Evolutionary conservation across 1,284 basidiomycete species (phyloP), one percentile per base, ranked within the genome.

Genomic region (Megacollybia platyphylla): DNA sequence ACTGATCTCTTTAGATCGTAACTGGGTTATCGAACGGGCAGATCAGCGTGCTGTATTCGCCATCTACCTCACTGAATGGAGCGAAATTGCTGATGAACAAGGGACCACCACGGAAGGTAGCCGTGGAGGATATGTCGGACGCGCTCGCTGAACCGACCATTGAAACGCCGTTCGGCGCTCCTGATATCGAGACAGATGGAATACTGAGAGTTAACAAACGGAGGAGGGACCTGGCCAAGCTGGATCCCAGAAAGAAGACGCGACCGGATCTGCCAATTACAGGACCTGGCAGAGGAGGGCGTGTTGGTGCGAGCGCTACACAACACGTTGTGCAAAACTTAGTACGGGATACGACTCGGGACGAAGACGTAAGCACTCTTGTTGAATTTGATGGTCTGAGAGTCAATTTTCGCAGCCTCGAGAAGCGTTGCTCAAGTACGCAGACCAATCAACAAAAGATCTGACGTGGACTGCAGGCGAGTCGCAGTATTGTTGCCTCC

Each of bases 381-480:
- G 47, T 46, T 54, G 52, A 6, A 52, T 51, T 47, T 45, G 40
- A 49, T 28, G 49, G 43, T 49, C 48, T 46, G 50, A 48, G 48
- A 44, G 47, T 48, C 49, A 51, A 40, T 48, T 41, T 51, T 48
- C 55, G 38, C 66, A 97, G 87, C 94, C 94, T 27, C 81, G 94
- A 49, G 92, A 97, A 64, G 94, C 94, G 3, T 65, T 98, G 49
- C 82, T 98, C 70, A 91, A 84, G 63, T 97, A 94, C 55, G 94
- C 93, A 15, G 67, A 81, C 15, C 15, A 67, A 50, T 81, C 81
- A 52, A 77, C 88, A 26, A 64, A 71, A 46, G 81, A 92, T 57
- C 85, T 84, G 39, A 71, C 78, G 52, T 91, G 83, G 81, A 91
- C 88, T 27, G 64, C 61, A 62, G 87, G 87, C 83, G 62, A 69